Evolutionary conservation across 192 early-diverging fungal genomes (phyloP).

Genomic region (Radiomyces spectabilis): DNA sequence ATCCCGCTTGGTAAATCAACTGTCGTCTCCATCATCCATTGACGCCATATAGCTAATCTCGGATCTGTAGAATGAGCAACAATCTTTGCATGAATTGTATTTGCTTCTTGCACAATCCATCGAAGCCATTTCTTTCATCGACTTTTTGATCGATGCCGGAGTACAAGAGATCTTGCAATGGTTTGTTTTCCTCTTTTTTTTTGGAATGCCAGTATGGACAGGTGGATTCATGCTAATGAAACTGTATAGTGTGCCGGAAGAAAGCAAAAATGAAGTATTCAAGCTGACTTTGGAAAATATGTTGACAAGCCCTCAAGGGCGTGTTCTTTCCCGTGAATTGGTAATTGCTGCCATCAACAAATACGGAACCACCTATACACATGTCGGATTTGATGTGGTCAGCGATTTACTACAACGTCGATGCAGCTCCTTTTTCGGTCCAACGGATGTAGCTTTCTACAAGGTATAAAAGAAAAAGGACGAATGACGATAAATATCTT

Average conservation of each 20-base stretch:
- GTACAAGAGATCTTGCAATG: neutral
- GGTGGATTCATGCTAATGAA: neutral
- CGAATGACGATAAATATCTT: neutral
- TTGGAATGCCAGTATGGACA: neutral
- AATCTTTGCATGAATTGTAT: slow-evolving; percentile 18
- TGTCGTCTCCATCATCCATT: no score
- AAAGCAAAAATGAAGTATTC: neutral
- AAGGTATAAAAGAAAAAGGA: slow-evolving; percentile 9
- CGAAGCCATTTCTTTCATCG: slow-evolving; percentile 14
- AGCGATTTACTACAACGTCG: slow-evolving; percentile 2
- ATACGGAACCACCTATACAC: neutral
- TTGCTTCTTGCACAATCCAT: slow-evolving; percentile 11
- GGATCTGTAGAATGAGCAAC: slow-evolving; percentile 10
- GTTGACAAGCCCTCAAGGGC: slow-evolving; percentile 6
- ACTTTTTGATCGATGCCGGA: slow-evolving; percentile 3
- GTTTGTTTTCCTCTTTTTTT: neutral
- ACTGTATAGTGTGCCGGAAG: neutral
- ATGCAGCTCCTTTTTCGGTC: slow-evolving; percentile 7
- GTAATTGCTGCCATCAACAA: slow-evolving; percentile 12
- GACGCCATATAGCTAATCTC: no score
- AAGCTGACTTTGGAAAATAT: slow-evolving; percentile 15
- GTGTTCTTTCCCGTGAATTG: slow-evolving; percentile 10
- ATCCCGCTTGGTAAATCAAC: slow-evolving; percentile 2
- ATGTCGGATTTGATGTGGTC: slow-evolving; percentile 3
- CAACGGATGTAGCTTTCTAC: slow-evolving; percentile 16